A percentile compares a stretch with the other conserved stretches of the same genome.
Evolutionary conservation across 1,284 basidiomycete species (phyloP).

Genomic region (Trichosporon ovoides): DNA sequence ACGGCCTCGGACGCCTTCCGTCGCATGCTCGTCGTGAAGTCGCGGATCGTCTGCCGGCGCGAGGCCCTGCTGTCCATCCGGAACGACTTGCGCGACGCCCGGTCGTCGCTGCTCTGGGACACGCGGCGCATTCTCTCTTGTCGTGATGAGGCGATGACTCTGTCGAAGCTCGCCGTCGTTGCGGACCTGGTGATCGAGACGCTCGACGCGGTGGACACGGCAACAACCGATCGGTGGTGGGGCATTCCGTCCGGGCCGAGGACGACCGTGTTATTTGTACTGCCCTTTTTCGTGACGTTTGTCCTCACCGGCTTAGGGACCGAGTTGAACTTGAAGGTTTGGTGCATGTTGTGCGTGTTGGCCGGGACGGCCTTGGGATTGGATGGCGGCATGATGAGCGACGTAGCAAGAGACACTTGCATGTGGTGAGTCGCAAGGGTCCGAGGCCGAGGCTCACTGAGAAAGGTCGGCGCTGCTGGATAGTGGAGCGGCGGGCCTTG

Average conservation of each 20-base stretch:
- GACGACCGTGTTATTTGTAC: neutral
- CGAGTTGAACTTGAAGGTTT: constrained; percentile 6
- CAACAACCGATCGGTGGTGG: neutral
- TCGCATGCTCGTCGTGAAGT: neutral
- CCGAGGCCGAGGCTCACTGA: neutral
- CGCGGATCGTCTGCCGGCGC: neutral
- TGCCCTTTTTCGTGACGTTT: neutral
- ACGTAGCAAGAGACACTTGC: neutral
- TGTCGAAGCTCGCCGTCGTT: neutral
- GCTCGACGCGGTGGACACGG: neutral
- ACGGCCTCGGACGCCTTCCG: neutral
- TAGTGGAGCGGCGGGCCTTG: neutral
- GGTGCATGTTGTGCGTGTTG: constrained; percentile 4
- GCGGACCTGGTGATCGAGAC: neutral
- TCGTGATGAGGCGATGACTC: neutral
- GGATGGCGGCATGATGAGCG: neutral
- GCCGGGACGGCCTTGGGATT: neutral
- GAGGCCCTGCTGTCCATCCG: neutral
- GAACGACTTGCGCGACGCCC: neutral
- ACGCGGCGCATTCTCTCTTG: neutral
- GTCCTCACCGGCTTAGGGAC: neutral
- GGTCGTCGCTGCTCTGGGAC: neutral
- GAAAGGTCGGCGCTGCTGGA: neutral
- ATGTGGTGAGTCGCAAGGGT: neutral
- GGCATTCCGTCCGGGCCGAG: constrained; percentile 4